Conservation (phyloP, 176 grass and related monocot species). For the Thalia dealbata region DNA sequence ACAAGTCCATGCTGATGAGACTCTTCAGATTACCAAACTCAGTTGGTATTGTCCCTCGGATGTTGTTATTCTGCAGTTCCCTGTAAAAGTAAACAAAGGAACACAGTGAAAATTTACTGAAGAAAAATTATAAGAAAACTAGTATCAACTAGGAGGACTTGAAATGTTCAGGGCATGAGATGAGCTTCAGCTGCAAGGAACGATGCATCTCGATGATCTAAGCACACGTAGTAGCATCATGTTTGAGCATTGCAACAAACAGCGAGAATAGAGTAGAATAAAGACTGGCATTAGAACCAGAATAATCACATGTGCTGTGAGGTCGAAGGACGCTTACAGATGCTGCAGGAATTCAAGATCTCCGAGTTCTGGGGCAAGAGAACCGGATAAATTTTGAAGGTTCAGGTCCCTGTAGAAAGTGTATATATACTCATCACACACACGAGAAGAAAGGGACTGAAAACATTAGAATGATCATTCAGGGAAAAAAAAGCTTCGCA, state of each 20-base stretch:
- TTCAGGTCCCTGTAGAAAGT: slow-evolving; percentile 59
- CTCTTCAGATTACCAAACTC: slow-evolving; percentile 57
- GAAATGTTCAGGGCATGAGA: too few relatives aligned
- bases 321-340: slow-evolving; percentile 34
- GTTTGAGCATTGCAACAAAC: background rate
- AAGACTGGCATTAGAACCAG: background rate
- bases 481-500: background rate
- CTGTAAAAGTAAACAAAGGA: slow-evolving; percentile 25
- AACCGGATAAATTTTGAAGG: slow-evolving; percentile 68
- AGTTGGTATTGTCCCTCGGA: slow-evolving; percentile 49
- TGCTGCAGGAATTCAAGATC: slow-evolving; percentile 62
- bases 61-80: slow-evolving; percentile 70
- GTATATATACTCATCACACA: too few relatives aligned
- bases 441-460: too few relatives aligned
- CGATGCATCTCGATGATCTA: background rate
- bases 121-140: background rate
- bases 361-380: slow-evolving; percentile 51
- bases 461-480: too few relatives aligned
- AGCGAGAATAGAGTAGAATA: background rate
- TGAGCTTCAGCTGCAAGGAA: background rate
- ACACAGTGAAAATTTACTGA: background rate
- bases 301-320: background rate
- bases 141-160: background rate
- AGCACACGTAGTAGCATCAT: background rate
- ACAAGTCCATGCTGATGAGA: slow-evolving; percentile 70